Evolutionary conservation across 106 monocot species (phyloP).

Genomic region (Iris macrosiphon): DNA sequence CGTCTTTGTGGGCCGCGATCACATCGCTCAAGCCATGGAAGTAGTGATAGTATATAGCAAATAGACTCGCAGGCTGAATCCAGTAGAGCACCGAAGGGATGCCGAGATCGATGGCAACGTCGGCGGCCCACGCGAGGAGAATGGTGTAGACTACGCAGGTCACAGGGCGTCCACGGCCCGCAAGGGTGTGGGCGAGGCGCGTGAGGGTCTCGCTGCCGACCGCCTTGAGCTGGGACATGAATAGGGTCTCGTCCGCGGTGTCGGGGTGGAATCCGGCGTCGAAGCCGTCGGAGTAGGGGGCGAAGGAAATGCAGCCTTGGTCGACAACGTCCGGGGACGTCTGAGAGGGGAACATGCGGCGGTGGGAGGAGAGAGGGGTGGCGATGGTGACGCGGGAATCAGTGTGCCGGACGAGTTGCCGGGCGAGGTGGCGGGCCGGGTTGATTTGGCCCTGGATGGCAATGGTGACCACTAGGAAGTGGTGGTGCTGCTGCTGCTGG

Average conservation of each 20-base stretch:
- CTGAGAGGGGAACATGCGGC: no score
- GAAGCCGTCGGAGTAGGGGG: slow-evolving; percentile 47
- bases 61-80: slow-evolving; percentile 62
- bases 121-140: slow-evolving; percentile 31
- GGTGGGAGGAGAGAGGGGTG: no score
- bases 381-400: neutral
- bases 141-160: slow-evolving; percentile 30
- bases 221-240: slow-evolving; percentile 7
- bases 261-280: slow-evolving; percentile 19
- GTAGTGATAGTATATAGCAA: slow-evolving; percentile 51
- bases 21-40: slow-evolving; percentile 2
- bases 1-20: neutral
- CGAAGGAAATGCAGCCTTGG: slow-evolving; percentile 22
- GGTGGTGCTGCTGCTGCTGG: no score
- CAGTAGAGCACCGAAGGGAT: slow-evolving; percentile 38
- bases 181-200: slow-evolving; percentile 6
- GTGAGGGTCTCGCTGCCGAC: slow-evolving; percentile 12
- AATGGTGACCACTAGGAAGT: neutral
- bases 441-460: slow-evolving; percentile 2
- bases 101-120: slow-evolving; percentile 20
- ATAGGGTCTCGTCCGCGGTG: neutral
- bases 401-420: neutral
- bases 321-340: no score
- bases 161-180: slow-evolving; percentile 13
- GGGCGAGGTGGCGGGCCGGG: slow-evolving; percentile 1